Conservation (phyloP, 2,329 filamentous ascomycete species). For the Didymella sp. region DNA sequence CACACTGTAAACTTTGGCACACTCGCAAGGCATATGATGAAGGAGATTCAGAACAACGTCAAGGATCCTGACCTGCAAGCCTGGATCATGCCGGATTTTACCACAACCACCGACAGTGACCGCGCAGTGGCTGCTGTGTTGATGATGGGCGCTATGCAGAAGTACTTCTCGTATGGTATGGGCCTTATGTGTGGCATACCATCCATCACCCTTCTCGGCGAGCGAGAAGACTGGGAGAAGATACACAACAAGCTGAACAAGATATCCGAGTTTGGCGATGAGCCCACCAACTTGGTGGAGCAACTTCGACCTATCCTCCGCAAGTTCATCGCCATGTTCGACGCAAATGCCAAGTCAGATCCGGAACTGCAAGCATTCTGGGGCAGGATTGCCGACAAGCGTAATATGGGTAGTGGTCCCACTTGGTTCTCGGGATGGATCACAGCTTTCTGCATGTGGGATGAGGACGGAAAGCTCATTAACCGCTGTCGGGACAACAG, state of each 20-base stretch:
- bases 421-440: slow-evolving; percentile 27
- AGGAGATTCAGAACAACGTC: slow-evolving; percentile 19
- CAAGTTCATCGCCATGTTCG: slow-evolving; percentile 24
- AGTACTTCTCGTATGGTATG: slow-evolving; percentile 24
- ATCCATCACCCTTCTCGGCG: slow-evolving; percentile 30
- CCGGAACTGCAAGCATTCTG: slow-evolving; percentile 21
- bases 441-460: slow-evolving; percentile 31
- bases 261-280: slow-evolving; percentile 14
- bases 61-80: slow-evolving; percentile 17
- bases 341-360: slow-evolving; percentile 3
- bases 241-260: slow-evolving; percentile 25
- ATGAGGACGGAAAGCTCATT: slow-evolving; percentile 17
- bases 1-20: slow-evolving; percentile 6
- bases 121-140: slow-evolving; percentile 20
- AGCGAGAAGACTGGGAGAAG: slow-evolving; percentile 26
- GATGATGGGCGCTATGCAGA: slow-evolving; percentile 29
- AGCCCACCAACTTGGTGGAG: slow-evolving; percentile 16
- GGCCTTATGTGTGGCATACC: slow-evolving; percentile 22
- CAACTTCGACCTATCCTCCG: slow-evolving; percentile 22
- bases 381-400: slow-evolving; percentile 15
- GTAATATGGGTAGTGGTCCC: slow-evolving; percentile 1
- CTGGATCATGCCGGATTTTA: slow-evolving; percentile 32
- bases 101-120: slow-evolving; percentile 26
- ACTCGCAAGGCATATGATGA: slow-evolving; percentile 15
- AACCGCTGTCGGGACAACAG: neutral